Evolutionary conservation across 805 yeast genomes (phyloP), one percentile per base, ranked within the genome.

Genomic region (Teunomyces lycoperdinae): DNA sequence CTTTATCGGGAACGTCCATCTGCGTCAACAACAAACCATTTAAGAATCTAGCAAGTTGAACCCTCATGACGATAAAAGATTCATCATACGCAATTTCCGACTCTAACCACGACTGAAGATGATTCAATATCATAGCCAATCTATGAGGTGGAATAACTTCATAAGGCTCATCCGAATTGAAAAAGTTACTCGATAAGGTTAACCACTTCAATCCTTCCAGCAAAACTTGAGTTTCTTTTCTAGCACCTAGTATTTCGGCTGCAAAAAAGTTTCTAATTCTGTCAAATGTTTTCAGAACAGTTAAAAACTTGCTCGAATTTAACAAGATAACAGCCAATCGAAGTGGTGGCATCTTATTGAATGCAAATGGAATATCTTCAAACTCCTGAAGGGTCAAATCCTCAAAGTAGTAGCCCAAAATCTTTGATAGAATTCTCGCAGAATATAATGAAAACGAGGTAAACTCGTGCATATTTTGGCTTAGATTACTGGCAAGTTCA

Each of bases 71-170:
- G 13, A 69, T 56, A 50, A 86, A 88, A 5, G 67, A 75, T 0
- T 68, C 63, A 14, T 83, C 89, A 60, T 79, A 85, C 1, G 85
- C 80, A 44, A 76, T 55, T 16, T 81, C 89, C 11, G 83, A 74
- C 20, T 82, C 86, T 17, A 84, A 54, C 88, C 91, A 85, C 14
- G 65, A 66, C 4, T 63, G 58, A 1, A 89, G 53, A 4, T 78
- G 74, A 36, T 71, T 76, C 14, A 87, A 51, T 7, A 85, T 64
- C 88, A 86, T 80, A 38, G 73, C 77, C 34, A 85, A 67, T 54
- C 94, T 76, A 57, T 83, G 90, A 2, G 78, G 71, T 5, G 88
- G 85, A 24, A 87, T 66, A 2, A 82, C 72, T n/a, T 61, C 64
- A 40, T 64, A 67, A 17, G 51, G 52, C 13, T 64, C 71, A 6